Base-by-base conservation (phyloP, 1,139 yeast species). In the Geotrichum carabidarum region DNA sequence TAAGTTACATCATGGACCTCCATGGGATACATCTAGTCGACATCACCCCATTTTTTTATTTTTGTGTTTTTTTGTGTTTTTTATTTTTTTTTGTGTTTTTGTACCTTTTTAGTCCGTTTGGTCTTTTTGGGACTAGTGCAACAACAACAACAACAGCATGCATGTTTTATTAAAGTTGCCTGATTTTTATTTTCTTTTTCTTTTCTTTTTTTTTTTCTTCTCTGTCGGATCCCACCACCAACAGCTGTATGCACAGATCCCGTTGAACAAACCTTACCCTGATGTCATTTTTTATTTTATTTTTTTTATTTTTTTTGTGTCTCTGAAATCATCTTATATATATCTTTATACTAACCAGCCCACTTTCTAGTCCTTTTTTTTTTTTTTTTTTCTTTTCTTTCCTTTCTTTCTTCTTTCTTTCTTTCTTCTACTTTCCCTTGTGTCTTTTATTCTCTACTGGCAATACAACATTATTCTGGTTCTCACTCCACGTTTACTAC, bases 281-380 rank as follows among this genome's bases (percentile, higher is more conserved):
- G 46, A 45, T 37, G 48, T 36, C 31, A 43, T 48, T 46, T 22
- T 43, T 42, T 35, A 4, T 15, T 38, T 32, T 12, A n/a, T 32
- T 45, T 17, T 42, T 15, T 15, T 37, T 8, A 11, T 18, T 46
- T 32, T 40, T 48, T 40, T 40, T 40, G 18, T 32, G 6, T 32
- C 32, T 41, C 18, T 18, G 14, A 27, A n/a, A 18, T 43, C 35
- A 43, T 43, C 46, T 43, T 27, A 43, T 43, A 27, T 31, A n/a
- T 14, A 8, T 37, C 14, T 36, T 12, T 37, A 30, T 37, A 37
- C 40, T 37, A 42, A 36, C 37, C 34, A 36, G 38, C 22, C 42
- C 41, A 46, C 31, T 14, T 22, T 22, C n/a, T 22, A 43, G 35
- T 22, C 15, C 14, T 30, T 40, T 27, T 22, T n/a, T 31, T 31